Conservation (phyloP, 2,329 filamentous ascomycete genomes). For the Aciculosporium take region DNA sequence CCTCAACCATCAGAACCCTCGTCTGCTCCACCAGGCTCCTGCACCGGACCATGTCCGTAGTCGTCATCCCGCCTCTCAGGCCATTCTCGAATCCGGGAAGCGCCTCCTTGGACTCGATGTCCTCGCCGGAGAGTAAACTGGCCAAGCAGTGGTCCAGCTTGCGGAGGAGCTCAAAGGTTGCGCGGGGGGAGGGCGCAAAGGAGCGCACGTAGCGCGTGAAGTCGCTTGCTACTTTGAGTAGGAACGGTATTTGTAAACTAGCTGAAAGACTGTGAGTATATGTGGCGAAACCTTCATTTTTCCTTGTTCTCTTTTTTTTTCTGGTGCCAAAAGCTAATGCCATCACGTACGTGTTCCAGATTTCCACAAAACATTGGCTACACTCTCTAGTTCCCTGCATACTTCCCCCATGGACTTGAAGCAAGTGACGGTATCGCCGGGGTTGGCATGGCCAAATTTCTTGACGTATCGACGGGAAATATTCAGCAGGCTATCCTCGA, state of each 20-base stretch:
- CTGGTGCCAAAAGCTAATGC: too few species aligned
- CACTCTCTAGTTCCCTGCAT: constrained; percentile 55
- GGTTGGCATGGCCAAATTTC: constrained; percentile 35
- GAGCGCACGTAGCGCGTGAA: constrained; percentile 57
- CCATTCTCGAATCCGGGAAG: constrained; percentile 58
- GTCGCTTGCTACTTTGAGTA: constrained; percentile 63
- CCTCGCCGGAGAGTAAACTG: constrained; percentile 53
- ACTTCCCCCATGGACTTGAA: constrained; percentile 53
- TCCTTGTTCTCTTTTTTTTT: too few species aligned
- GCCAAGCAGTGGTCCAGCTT: constrained; percentile 80
- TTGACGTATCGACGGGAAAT: constrained; percentile 46
- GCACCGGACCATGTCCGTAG: constrained; percentile 76
- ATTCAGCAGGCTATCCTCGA: constrained; percentile 37
- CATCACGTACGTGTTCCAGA: constrained; percentile 64
- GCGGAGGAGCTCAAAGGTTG: constrained; percentile 54
- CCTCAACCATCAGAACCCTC: constrained; percentile 54
- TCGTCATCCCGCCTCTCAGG: constrained; percentile 50
- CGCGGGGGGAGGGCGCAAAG: constrained; percentile 47
- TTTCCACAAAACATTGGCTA: constrained; percentile 75
- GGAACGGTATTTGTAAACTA: constrained; percentile 66
- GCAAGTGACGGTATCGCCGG: constrained; percentile 33
- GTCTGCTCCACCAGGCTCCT: constrained; percentile 69
- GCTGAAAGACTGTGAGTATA: constrained; percentile 32
- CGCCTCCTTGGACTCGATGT: constrained; percentile 48
- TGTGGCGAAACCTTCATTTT: not conserved